Conservation (phyloP, 352 stramenopile genomes). For the Pythium dissotocum region DNA sequence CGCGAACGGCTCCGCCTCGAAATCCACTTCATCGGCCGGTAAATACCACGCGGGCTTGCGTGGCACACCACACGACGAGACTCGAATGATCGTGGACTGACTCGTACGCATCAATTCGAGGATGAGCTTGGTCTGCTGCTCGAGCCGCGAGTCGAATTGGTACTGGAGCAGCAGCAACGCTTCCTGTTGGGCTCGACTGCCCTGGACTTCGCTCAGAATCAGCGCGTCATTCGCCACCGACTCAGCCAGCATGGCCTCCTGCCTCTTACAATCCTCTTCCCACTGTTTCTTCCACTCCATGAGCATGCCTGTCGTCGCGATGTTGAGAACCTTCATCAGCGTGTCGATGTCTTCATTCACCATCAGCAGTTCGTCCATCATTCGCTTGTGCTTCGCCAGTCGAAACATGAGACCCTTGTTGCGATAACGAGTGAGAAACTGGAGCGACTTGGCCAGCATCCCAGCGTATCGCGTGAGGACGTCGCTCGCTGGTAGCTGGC, state of each 20-base stretch:
- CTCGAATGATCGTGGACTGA: conserved; percentile 9
- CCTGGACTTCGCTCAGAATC: conserved; percentile 28
- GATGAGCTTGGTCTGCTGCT: conserved; percentile 18
- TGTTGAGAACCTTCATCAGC: conserved; percentile 37
- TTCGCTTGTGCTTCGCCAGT: conserved; percentile 7
- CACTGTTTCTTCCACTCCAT: conserved; percentile 32
- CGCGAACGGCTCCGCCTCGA: conserved; percentile 17
- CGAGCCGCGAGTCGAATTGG: conserved; percentile 10
- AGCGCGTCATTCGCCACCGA: conserved; percentile 11
- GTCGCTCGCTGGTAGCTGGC: neutral
- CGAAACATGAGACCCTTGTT: conserved; percentile 2
- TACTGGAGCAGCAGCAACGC: conserved; percentile 25
- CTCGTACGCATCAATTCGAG: conserved; percentile 18
- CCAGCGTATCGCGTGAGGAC: conserved; percentile 1
- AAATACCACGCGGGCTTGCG: conserved; percentile 26
- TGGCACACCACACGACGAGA: conserved; percentile 18
- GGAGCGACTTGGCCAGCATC: conserved; percentile 3
- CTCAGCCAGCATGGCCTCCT: conserved; percentile 6
- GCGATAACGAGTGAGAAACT: conserved; percentile 9
- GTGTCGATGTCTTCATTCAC: conserved; percentile 39
- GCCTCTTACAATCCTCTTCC: conserved; percentile 11
- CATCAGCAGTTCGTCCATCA: conserved; percentile 31
- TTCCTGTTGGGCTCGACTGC: conserved; percentile 25
- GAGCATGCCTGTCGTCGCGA: conserved; percentile 30
- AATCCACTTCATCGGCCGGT: conserved; percentile 21